Evolutionary conservation across 1,139 yeast species (phyloP), one percentile per base, ranked within the genome.

Genomic region (Protomyces macrosporus): DNA sequence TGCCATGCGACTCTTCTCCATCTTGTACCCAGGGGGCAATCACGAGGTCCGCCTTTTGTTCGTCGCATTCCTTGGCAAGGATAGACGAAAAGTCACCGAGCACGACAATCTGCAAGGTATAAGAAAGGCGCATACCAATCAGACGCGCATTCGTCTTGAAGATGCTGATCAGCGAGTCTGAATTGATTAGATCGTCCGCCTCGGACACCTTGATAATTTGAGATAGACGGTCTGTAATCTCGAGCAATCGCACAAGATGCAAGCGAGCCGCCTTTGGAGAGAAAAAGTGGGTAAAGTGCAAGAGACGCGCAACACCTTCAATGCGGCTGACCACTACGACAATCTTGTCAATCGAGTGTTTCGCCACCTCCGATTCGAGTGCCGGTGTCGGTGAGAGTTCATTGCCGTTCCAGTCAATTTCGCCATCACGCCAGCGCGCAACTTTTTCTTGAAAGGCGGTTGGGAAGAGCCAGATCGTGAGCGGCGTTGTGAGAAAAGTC

Each of bases 401-500:
- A 36, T 48, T 30, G 42, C 52, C 53, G 61, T 76, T 80, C 79
- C 80, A 77, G 58, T 75, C 75, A 60, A 76, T 75, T 66, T 79
- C 82, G 1, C 79, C 79, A 14, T 74, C 76, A 60, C 77, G 70
- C 68, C 73, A 77, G 57, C 71, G 73, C 55, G 78, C 78, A 45
- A 83, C 79, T 57, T 66, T 64, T 16, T 59, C 60, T 45, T 66
- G 70, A 33, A 85, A 85, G 35, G 80, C 75, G 33, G 65, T 78
- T 1, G 95, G 90, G 70, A 86, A 87, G 1, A 79, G 75, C 64
- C 65, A 64, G 55, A 82, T 73, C 0, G 93, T 82, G 70, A 87
- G 74, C 1, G 95, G 95, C 0, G 95, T 86, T 0, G 95, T 88
- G 32, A 83, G 74, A 70, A 87, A 86, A 0, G 95, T 88, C 1